phyloP scores from a whole-genome alignment of 202 grass and related monocot species.

The Carex sylvatica region DNA sequence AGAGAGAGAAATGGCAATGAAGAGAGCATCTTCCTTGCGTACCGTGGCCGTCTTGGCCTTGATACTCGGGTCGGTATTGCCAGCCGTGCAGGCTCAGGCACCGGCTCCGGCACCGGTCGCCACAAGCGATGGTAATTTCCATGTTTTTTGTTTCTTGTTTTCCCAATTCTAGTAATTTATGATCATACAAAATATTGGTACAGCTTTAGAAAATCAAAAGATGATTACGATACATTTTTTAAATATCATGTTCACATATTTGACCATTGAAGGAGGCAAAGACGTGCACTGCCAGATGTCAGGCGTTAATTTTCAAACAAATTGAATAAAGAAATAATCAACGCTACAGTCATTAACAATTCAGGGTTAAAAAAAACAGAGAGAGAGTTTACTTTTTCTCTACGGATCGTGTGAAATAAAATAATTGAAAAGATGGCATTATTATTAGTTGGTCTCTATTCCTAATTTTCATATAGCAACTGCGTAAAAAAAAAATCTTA shows the following conservation, averaged over 20 bases:
- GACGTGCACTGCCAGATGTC: not conserved
- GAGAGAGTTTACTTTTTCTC: not conserved
- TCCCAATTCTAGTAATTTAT: not conserved
- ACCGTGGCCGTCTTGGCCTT: constrained; percentile 15
- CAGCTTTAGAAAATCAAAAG: not conserved
- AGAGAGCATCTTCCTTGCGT: constrained; percentile 19
- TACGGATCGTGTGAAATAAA: not conserved
- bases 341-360: not conserved
- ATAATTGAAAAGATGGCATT: not conserved
- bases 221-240: not conserved
- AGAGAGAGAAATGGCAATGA: constrained; percentile 39
- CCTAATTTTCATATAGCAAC: not conserved
- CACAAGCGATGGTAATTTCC: constrained; percentile 29
- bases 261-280: not conserved
- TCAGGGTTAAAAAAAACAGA: not conserved
- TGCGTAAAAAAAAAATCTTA: too few relatives aligned
- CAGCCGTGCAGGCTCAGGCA: constrained; percentile 37
- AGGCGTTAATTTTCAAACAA: not conserved
- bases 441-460: not conserved
- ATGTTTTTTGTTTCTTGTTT: not conserved
- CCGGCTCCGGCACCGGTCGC: constrained; percentile 31
- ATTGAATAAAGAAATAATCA: not conserved
- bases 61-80: constrained; percentile 30
- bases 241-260: not conserved
- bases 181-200: not conserved